Conservation (phyloP, 2,329 filamentous ascomycete genomes). For the Xylariales sp. region DNA sequence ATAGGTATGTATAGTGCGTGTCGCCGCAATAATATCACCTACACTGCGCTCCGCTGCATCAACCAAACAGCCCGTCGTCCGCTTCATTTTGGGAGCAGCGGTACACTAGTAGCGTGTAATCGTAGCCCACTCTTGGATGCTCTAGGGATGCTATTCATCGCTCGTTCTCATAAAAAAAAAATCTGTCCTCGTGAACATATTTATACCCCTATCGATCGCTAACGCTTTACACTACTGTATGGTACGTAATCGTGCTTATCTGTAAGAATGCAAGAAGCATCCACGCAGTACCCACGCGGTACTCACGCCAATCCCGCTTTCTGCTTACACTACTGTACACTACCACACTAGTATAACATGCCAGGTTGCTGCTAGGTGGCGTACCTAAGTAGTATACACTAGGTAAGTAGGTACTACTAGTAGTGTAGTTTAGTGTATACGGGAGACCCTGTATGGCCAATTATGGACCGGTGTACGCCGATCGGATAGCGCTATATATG, state of each 20-base stretch:
- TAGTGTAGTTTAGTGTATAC: too few relatives aligned
- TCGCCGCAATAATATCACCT: too few relatives aligned
- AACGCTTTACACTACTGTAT: neutral
- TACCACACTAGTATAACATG: too few relatives aligned
- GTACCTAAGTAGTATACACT: too few relatives aligned
- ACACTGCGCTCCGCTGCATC: slow-evolving; percentile 9
- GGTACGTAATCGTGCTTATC: slow-evolving; percentile 10
- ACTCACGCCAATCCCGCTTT: neutral
- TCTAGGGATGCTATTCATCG: neutral
- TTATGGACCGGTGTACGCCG: slow-evolving; percentile 5
- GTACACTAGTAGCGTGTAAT: neutral
- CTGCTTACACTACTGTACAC: too few relatives aligned
- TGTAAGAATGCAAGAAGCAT: neutral
- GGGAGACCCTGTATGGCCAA: slow-evolving; percentile 3
- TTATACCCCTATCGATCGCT: neutral
- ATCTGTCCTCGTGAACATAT: neutral
- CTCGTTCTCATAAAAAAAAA: neutral
- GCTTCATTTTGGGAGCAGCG: slow-evolving; percentile 16
- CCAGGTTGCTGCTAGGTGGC: too few relatives aligned
- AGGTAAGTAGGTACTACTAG: too few relatives aligned
- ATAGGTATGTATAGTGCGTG: too few relatives aligned
- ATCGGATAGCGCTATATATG: slow-evolving; percentile 2
- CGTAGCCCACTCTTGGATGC: neutral
- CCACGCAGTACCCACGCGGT: neutral
- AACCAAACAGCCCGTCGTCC: neutral